phyloP scores from a whole-genome alignment of 108 stramenopile species.

The Cyclostephanos invisitatus region DNA sequence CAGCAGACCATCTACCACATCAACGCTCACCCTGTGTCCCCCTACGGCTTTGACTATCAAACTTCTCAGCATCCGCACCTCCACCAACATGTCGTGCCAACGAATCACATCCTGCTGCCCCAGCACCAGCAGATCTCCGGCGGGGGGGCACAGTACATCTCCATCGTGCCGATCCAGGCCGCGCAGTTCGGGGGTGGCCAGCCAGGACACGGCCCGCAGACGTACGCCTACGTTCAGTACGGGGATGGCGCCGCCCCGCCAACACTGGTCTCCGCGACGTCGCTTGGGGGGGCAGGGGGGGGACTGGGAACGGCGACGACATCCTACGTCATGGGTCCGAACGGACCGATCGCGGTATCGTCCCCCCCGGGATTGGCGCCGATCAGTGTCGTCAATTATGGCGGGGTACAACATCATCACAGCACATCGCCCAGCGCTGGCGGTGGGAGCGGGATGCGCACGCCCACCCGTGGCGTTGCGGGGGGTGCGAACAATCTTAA shows the following conservation, averaged over 20 bases:
- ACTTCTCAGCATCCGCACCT: slow-evolving; percentile 50
- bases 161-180: slow-evolving; percentile 67
- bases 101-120: slow-evolving; percentile 36
- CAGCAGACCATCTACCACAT: slow-evolving; percentile 65
- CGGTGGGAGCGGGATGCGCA: slow-evolving; percentile 5
- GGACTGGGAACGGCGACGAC: slow-evolving; percentile 10
- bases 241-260: slow-evolving; percentile 39
- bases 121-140: slow-evolving; percentile 16
- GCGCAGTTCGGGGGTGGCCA: slow-evolving; percentile 15
- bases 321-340: slow-evolving; percentile 32
- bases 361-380: slow-evolving; percentile 6
- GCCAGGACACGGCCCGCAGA: slow-evolving; percentile 7
- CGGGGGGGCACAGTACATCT: slow-evolving; percentile 54
- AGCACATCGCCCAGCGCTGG: slow-evolving; percentile 11
- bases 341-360: slow-evolving; percentile 29
- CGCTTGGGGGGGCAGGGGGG: slow-evolving; percentile 14
- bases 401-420: background rate
- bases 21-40: slow-evolving; percentile 44
- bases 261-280: slow-evolving; percentile 9
- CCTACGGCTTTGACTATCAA: slow-evolving; percentile 56
- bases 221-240: slow-evolving; percentile 61
- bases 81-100: slow-evolving; percentile 29
- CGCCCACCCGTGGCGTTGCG: slow-evolving; percentile 16
- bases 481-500: slow-evolving; percentile 9
- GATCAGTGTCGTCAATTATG: slow-evolving; percentile 3